Evolutionary conservation across 331 rosid genomes (phyloP).

Genomic region (Spiraea crenata): DNA sequence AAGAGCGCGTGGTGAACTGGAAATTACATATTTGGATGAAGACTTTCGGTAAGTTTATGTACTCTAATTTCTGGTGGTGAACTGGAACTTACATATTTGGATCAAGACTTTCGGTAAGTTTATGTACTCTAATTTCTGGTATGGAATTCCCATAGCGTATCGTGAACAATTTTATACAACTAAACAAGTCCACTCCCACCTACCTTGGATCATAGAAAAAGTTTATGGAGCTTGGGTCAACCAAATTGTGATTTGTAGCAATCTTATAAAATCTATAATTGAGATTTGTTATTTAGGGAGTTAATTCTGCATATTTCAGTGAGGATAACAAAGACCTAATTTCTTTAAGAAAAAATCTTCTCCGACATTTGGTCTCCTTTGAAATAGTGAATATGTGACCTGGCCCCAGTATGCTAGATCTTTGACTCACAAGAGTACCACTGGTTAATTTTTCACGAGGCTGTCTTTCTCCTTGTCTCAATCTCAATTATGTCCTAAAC

Average conservation of each 20-base stretch:
- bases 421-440: not conserved
- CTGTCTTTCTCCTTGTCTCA: not conserved
- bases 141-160: too few relatives aligned
- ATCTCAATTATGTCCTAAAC: not conserved
- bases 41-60: slow-evolving; percentile 63
- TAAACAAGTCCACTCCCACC: too few relatives aligned
- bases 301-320: not conserved
- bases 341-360: too few relatives aligned
- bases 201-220: not conserved
- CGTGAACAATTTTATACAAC: too few relatives aligned
- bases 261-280: not conserved
- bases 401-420: not conserved
- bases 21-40: slow-evolving; percentile 85
- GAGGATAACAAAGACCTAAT: too few relatives aligned
- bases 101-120: slow-evolving; percentile 54
- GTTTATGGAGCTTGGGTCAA: slow-evolving; percentile 1
- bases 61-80: slow-evolving; percentile 30
- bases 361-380: too few relatives aligned
- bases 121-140: not conserved
- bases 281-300: not conserved
- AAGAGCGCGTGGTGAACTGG: slow-evolving; percentile 82
- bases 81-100: slow-evolving; percentile 2
- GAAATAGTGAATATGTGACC: not conserved
- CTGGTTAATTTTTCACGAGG: not conserved
- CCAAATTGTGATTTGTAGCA: not conserved